Percentiles rank a stretch among this genome's conserved stretches.
These are phyloP conservation scores for Xylaria sp. DNA, from an alignment of 2,329 filamentous ascomycete genomes.

Conservation along the genomic window DNA sequence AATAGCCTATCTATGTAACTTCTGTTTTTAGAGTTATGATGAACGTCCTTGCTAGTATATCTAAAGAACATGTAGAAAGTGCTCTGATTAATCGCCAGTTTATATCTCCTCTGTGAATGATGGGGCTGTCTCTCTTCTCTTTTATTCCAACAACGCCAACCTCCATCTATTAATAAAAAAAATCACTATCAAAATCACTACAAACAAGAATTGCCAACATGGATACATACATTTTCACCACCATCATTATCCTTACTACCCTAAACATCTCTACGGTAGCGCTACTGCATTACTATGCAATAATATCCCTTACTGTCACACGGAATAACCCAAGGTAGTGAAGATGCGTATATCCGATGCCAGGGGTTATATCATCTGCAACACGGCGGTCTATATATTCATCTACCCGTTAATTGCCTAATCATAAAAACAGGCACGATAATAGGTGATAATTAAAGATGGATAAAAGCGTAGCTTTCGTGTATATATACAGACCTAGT, in stretches of 20 bases:
- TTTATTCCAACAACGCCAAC: not conserved
- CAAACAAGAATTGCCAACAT: not conserved
- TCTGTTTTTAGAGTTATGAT: not conserved
- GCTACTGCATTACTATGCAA: not conserved
- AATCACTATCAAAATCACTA: not conserved
- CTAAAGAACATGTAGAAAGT: not conserved
- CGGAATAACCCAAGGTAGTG: too few species aligned
- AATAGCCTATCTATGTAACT: not conserved
- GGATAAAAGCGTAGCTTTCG: too few species aligned
- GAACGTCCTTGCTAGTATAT: not conserved
- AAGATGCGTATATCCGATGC: not conserved
- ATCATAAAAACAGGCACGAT: too few species aligned
- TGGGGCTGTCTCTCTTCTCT: not conserved
- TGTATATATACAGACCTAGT: too few species aligned
- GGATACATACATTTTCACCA: not conserved
- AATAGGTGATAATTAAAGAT: too few species aligned
- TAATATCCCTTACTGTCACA: not conserved
- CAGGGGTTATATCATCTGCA: too few species aligned
- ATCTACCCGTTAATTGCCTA: too few species aligned
- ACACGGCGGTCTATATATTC: too few species aligned
- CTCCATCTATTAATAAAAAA: not conserved
- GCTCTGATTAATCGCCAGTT: not conserved
- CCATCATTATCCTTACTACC: not conserved
- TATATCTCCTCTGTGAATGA: not conserved
- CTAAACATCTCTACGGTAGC: not conserved